Evolutionary conservation across 805 yeast species (phyloP), one percentile per base, ranked within the genome.

Genomic region (Candida odintsovae): DNA sequence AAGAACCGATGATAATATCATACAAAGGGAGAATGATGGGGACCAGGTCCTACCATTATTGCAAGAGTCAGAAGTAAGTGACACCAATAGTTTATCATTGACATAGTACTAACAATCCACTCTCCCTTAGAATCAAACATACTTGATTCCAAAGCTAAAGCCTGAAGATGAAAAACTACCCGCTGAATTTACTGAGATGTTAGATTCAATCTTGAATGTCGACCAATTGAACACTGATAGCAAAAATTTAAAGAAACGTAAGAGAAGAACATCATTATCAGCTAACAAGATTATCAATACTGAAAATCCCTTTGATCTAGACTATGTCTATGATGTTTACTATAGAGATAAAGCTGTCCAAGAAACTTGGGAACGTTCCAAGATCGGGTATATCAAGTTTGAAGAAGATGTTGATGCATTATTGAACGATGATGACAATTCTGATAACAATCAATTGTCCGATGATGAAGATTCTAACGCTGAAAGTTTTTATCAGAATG

Each of bases 241-340:
- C 7, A 31, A 22, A 11, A 33, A 26, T 26, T 38, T 58, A 37
- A 53, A 62, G 61, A 50, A 57, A 52, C 45, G 64, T 51, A 40
- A 60, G 55, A 46, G 55, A 44, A 52, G 57, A 51, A 35, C 53
- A 48, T 43, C 57, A 4, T 19, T 40, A 20, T 10, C 18, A 26
- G 54, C 36, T 3, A 45, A 47, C 19, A 43, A 51, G n/a, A 31
- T 57, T 20, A 58, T 63, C 13, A 15, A 42, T 13, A 28, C 19
- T 8, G 51, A 43, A 19, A 46, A 47, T 1, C 41, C 29, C 22
- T 47, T 44, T 18, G 66, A 66, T 4, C 68, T 76, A n/a, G 96
- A 87, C 39, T 92, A 88, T 55, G 98, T 92, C 18, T 92, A 89
- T 59, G 99, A 92, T 65, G 90, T 92, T 11, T 92, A 92, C 65